These are phyloP conservation scores for Xylaria curta DNA, from an alignment of 495 filamentous ascomycete species.

Conservation along the genomic window DNA sequence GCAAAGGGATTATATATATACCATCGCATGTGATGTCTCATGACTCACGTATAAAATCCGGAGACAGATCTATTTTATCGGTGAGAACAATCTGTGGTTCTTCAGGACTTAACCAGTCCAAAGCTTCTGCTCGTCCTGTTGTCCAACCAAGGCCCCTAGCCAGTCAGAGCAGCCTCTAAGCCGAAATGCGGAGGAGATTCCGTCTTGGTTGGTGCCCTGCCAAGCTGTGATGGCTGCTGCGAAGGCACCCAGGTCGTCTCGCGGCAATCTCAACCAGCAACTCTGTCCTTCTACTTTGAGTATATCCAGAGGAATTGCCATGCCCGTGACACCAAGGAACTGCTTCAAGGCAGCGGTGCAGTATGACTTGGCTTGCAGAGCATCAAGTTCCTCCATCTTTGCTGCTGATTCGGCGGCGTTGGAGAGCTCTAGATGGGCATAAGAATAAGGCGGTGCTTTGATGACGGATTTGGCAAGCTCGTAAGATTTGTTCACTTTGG, in stretches of 20 bases:
- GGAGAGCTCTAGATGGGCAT: slow-evolving; percentile 49
- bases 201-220: slow-evolving; percentile 63
- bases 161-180: slow-evolving; percentile 53
- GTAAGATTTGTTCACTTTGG: slow-evolving; percentile 38
- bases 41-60: not conserved
- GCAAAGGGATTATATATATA: slow-evolving; percentile 28
- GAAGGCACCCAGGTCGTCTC: slow-evolving; percentile 65
- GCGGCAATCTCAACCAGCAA: slow-evolving; percentile 78
- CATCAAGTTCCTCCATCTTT: slow-evolving; percentile 60
- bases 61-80: not conserved
- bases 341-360: slow-evolving; percentile 76
- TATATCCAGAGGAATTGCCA: slow-evolving; percentile 81
- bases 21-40: slow-evolving; percentile 15
- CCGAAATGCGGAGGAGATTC: slow-evolving; percentile 42
- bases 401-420: slow-evolving; percentile 22
- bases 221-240: slow-evolving; percentile 70
- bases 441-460: slow-evolving; percentile 44
- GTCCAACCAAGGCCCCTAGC: slow-evolving; percentile 51
- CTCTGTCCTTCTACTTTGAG: slow-evolving; percentile 64
- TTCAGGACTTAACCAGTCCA: slow-evolving; percentile 42
- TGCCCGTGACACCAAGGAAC: slow-evolving; percentile 80
- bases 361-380: slow-evolving; percentile 74
- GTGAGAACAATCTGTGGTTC: slow-evolving; percentile 1
- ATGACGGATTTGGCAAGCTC: slow-evolving; percentile 47
- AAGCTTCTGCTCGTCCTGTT: slow-evolving; percentile 43